Base-by-base conservation (phyloP, 2,329 filamentous ascomycete species). In the Byssoonygena ceratinophila region DNA sequence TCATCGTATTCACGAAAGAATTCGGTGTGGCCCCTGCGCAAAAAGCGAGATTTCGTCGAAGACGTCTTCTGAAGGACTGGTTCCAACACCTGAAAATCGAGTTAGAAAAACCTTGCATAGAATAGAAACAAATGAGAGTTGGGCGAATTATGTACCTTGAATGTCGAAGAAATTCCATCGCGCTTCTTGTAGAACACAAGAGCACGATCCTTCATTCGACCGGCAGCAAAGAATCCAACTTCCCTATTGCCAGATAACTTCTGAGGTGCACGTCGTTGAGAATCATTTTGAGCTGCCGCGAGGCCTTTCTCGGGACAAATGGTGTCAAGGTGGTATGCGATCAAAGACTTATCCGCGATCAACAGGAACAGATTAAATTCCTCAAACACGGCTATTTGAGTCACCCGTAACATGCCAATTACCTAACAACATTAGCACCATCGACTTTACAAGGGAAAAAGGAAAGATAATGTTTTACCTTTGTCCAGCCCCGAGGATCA, bases 1-100 rank as follows among this genome's bases (percentile, higher is more conserved):
- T 97, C 92, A 71, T 98, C 92, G 66, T 90, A 98, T 65, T 98
- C 92, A 57, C 92, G 85, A 81, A 97, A 98, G 61, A 91, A 91
- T 61, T 98, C 92, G 0, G 91, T 96, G 55, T 80, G 82, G 18
- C 88, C 88, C 27, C 78, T 76, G 8, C 79, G 78, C 64, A 80
- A 82, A 58, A 84, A 74, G 7, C 87, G 82, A 3, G 82, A 79
- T 61, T 84, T 87, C 73, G 86, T 91, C 64, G 94, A 87, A 0
- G 86, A 83, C 0, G 89, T 85, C 65, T 95, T 96, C 60, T 96
- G 90, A 63, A 92, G 86, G 23, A 98, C 88, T 0, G 92, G 92
- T 66, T 98, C 92, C 7, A 98, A 80, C 11, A 98, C 89, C 72
- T 90, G 45, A 43, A 51, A n/a, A 45, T 51, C 6, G 46, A 16